Percentiles rank a stretch among this genome's conserved stretches.
These are phyloP conservation scores for Klebsormidium nitens DNA, from an alignment of 139 green algal genomes.

Conservation along the genomic window DNA sequence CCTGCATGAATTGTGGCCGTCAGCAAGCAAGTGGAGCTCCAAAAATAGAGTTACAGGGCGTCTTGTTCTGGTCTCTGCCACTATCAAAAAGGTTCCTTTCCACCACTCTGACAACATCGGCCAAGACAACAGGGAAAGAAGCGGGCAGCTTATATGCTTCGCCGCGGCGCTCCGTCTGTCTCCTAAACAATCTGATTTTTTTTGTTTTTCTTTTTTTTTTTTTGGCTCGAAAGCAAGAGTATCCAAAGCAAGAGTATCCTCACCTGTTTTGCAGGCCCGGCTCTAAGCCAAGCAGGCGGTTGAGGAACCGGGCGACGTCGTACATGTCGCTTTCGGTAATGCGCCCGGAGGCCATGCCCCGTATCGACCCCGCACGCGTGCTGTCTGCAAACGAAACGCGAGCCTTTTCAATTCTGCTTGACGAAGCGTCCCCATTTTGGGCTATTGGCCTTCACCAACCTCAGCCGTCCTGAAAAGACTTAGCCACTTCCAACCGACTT, in stretches of 20 bases:
- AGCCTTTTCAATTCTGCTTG: too few relatives aligned
- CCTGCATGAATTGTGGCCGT: too few relatives aligned
- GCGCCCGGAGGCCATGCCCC: slow-evolving; percentile 12
- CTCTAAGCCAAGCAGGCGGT: slow-evolving; percentile 59
- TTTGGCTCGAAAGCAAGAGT: background rate
- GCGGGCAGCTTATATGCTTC: background rate
- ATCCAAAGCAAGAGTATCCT: slow-evolving; percentile 12
- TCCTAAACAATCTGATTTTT: background rate
- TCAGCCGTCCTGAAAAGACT: too few relatives aligned
- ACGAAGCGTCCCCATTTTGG: too few relatives aligned
- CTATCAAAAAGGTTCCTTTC: background rate
- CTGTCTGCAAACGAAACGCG: too few relatives aligned
- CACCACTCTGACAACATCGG: background rate
- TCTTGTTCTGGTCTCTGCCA: too few relatives aligned
- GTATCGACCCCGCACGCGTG: background rate
- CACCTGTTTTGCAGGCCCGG: slow-evolving; percentile 56
- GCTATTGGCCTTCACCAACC: too few relatives aligned
- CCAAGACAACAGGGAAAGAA: background rate
- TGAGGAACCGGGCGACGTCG: slow-evolving; percentile 55
- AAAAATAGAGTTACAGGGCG: too few relatives aligned
- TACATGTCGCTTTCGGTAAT: slow-evolving; percentile 29
- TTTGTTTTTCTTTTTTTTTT: background rate
- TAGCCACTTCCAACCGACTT: too few relatives aligned
- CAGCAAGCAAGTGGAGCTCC: too few relatives aligned
- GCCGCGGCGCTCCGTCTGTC: background rate